Evolutionary conservation across 2,329 filamentous ascomycete genomes (phyloP), one percentile per base, ranked within the genome.

Genomic region (Thermomyces lanuginosus): DNA sequence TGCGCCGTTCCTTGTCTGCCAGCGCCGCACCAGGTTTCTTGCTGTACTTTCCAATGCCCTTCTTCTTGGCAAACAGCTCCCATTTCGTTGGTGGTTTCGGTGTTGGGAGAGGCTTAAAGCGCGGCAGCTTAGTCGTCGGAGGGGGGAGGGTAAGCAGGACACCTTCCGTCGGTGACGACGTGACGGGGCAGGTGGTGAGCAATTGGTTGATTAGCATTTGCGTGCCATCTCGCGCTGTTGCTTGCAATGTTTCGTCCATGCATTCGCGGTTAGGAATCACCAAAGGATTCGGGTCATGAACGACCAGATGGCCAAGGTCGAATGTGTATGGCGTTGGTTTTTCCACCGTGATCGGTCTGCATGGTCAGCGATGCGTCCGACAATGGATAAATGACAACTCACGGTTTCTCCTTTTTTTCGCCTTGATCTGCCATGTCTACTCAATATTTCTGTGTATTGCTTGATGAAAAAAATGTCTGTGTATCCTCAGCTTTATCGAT

Each of bases 51-150:
- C 58, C 58, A 27, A 98, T 95, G 30, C 89, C 89, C 67, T 93
- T 92, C 71, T 92, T 92, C 54, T 74, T 77, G 23, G 89, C 89
- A 60, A 98, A 98, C 46, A 76, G 72, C 62, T 92, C 76, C 89
- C 89, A 98, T 54, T 83, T 92, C 32, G 86, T 95, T 40, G 76
- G 76, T 31, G 75, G 63, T 60, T 84, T 89, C 40, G 73, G 68
- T 30, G 72, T 66, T 1, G 89, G 89, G 6, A 95, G 63, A 6
- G 82, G 81, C 56, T 98, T 95, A 60, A 93, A 84, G 41, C 89
- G 77, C 13, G 89, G 89, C 3, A 95, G 64, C 1, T 63, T 54
- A 1, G 77, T 91, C 11, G 67, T 60, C 0, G 72, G 63, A 0
- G 66, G 53, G 0, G 89, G 89, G 0, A 98, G 74, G 9, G 69